A percentile compares a stretch with the other conserved stretches of the same genome.
Evolutionary conservation across 257 asterid genomes (phyloP).

Genomic region (Cynanchum wilfordii): DNA sequence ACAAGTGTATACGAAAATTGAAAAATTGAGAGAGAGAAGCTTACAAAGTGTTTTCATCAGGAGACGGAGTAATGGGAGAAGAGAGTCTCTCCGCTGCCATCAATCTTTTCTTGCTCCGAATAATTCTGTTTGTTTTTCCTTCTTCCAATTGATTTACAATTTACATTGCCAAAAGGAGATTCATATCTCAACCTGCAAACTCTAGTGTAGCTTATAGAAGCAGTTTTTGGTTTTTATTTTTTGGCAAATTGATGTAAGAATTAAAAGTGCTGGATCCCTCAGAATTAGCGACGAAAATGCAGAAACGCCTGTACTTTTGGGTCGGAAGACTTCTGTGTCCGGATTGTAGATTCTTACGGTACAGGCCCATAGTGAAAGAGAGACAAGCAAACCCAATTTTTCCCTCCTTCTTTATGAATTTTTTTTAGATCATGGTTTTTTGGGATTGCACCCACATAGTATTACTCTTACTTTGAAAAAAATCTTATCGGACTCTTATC

Average conservation of each 20-base stretch:
- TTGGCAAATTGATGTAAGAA: too few relatives aligned
- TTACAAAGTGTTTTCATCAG: conserved; percentile 54
- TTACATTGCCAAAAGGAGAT: not conserved
- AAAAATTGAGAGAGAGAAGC: conserved; percentile 13
- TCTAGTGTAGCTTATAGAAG: not conserved
- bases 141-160: not conserved
- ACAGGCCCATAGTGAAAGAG: too few relatives aligned
- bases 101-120: not conserved
- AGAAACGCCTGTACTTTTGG: too few relatives aligned
- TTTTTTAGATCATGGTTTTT: too few relatives aligned
- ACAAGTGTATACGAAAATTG: not conserved
- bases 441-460: too few relatives aligned
- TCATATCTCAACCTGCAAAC: not conserved
- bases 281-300: not conserved
- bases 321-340: too few relatives aligned
- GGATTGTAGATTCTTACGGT: too few relatives aligned
- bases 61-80: conserved; percentile 21
- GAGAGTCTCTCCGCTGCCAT: conserved; percentile 25
- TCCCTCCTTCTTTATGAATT: too few relatives aligned
- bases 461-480: too few relatives aligned
- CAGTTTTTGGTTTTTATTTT: too few relatives aligned
- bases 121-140: not conserved
- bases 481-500: too few relatives aligned
- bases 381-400: too few relatives aligned
- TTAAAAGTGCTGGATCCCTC: not conserved